Evolutionary conservation across 2,329 filamentous ascomycete genomes (phyloP).

Genomic region (Penicillium sp.): DNA sequence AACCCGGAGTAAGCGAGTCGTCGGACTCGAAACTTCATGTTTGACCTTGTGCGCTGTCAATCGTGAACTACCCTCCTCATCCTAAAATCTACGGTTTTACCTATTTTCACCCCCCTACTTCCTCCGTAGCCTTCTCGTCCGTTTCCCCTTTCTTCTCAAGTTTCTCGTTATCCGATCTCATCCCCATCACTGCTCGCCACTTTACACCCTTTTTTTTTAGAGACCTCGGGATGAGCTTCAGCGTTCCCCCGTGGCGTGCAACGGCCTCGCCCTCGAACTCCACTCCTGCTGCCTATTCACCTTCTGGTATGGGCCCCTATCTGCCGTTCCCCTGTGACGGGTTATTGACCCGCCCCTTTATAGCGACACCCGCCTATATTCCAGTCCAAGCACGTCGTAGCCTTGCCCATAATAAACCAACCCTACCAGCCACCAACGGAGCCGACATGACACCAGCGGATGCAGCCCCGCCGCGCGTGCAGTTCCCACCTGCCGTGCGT

Average conservation of each 20-base stretch:
- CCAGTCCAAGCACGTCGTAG: constrained; percentile 62
- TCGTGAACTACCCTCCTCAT: neutral
- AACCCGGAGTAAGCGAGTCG: neutral
- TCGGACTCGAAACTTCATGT: neutral
- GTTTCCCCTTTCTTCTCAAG: constrained; percentile 1
- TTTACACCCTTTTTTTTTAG: constrained; percentile 19
- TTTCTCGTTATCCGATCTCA: constrained; percentile 9
- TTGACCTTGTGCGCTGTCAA: neutral
- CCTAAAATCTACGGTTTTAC: neutral
- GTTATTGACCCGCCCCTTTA: constrained; percentile 15
- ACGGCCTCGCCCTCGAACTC: constrained; percentile 31
- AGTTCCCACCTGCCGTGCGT: constrained; percentile 80
- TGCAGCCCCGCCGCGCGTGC: constrained; percentile 55
- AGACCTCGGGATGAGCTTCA: constrained; percentile 37
- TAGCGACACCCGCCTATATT: constrained; percentile 57
- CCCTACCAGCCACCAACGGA: constrained; percentile 17
- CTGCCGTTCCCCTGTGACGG: neutral
- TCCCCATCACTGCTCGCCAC: constrained; percentile 12
- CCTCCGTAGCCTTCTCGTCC: constrained; percentile 15
- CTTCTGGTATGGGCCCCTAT: constrained; percentile 30
- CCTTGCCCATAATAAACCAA: constrained; percentile 47
- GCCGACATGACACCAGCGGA: constrained; percentile 31
- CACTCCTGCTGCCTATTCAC: constrained; percentile 27
- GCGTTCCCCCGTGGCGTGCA: constrained; percentile 40
- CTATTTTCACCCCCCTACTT: neutral